Evolutionary conservation across 2,329 filamentous ascomycete species (phyloP), one percentile per base, ranked within the genome.

Genomic region (Chrysosporium keratinophilum): DNA sequence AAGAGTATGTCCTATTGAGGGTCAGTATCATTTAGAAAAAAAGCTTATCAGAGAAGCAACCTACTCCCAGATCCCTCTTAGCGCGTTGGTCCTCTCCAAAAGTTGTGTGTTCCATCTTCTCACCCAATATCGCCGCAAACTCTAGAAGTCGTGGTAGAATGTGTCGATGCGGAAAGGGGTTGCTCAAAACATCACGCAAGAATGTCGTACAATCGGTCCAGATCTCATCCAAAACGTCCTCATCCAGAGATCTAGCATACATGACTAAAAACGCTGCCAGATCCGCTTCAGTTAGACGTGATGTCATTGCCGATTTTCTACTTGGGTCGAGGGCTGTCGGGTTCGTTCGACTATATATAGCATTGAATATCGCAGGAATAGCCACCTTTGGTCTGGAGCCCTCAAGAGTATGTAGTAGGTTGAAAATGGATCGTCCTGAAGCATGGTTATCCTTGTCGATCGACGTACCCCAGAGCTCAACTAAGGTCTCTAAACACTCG

Each of bases 181-280:
- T 98, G 20, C 85, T 83, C 28, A 98, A 76, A 28, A 98, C 79
- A 65, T 98, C 94, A 58, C 83, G 85, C 56, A 97, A 70, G 68
- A 98, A 98, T 0, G 85, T 81, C 63, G 90, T 88, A 67, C 91
- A 98, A 66, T 98, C 91, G 40, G 83, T 78, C 93, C 93, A 98
- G 47, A 98, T 95, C 69, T 98, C 93, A 63, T 98, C 93, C 79
- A 96, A 91, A 14, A 93, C 87, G 72, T 98, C 93, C 63, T 98
- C 93, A 64, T 98, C 93, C 11, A 97, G 76, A 0, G 90, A 93
- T 31, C 81, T 81, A 0, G 89, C 85, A 68, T 98, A 98, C 58
- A 93, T 87, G 6, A 95, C 87, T 43, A 97, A 71, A 67, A 98
- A 98, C 7, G 85, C 80, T 7, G 91, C 87, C 10, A 98, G 75